Base-by-base conservation (phyloP, 768 basidiomycete species). In the Boletus rubroflammeus region DNA sequence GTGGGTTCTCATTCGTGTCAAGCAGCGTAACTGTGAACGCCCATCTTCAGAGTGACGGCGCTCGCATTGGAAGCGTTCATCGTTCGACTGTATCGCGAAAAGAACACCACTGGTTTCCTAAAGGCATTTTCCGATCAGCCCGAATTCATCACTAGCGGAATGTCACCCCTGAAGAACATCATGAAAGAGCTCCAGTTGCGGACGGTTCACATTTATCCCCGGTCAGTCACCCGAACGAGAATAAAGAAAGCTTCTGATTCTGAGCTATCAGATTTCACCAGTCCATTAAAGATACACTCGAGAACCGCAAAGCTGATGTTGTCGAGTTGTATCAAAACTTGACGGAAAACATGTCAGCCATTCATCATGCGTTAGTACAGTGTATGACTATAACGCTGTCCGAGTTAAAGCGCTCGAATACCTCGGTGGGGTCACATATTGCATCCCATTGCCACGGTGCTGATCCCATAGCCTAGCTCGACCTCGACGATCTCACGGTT, bases 61-160 rank as follows among this genome's bases (percentile, higher is more conserved):
- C 78, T 93, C 1, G 89, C 85, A 25, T 75, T 87, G 44, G 96
- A 98, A 67, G 92, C 94, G 0, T 99, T 98, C 73, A 91, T 98
- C 35, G 87, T 94, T 46, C 84, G 95, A 3, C 75, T 97, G 3
- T 98, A 88, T 67, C 82, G 96, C 39, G 87, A 97, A 70, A 84
- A 87, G 73, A 99, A 98, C 74, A 82, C 80, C 67, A 78, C 76
- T 2, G 96, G 96, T 1, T 99, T 98, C 70, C 75, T 98, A 59
- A 98, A 99, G 70, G 97, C 93, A 0, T 97, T 99, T 66, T 92
- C 93, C 2, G 97, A 98, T 69, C 90, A 98, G 63, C 94, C 96
- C 5, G 97, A 98, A 68, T 84, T 88, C 57, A 97, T 99, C 56
- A 94, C 89, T 0, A 91, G 84, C 57, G 96, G 95, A 1, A 72